A percentile compares a stretch with the other conserved stretches of the same genome.
phyloP scores from a whole-genome alignment of 1,284 basidiomycete genomes.

The Cryptococcus neoformans region DNA sequence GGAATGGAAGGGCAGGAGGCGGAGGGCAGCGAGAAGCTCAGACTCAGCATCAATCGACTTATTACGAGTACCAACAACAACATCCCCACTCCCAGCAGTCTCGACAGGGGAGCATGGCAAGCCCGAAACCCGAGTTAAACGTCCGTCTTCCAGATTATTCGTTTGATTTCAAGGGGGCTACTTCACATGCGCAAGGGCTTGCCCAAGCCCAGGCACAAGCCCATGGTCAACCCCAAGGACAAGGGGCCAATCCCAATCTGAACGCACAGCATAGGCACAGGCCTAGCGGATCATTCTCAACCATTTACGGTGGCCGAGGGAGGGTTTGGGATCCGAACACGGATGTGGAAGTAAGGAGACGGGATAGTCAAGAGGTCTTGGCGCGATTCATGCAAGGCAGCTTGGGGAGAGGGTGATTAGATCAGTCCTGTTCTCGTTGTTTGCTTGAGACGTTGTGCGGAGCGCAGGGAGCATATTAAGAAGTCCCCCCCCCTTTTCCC shows the following conservation, averaged over 20 bases:
- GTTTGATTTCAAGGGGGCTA: conserved; percentile 10
- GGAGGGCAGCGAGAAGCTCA: neutral
- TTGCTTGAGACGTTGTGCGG: too few relatives aligned
- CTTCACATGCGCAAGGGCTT: neutral
- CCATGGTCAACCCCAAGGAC: neutral
- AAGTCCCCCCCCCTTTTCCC: too few relatives aligned
- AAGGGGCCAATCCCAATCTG: neutral
- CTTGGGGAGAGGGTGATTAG: too few relatives aligned
- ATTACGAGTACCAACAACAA: neutral
- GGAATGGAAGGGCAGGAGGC: neutral
- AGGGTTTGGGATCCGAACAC: conserved; percentile 39
- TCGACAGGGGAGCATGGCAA: neutral
- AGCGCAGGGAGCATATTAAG: too few relatives aligned
- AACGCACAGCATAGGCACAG: too few relatives aligned
- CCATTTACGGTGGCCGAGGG: neutral
- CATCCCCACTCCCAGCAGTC: neutral
- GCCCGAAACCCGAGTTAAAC: neutral
- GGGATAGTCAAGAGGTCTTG: conserved; percentile 75
- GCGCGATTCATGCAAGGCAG: conserved; percentile 61
- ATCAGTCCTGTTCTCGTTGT: too few relatives aligned
- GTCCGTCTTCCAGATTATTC: conserved; percentile 8
- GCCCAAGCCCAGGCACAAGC: neutral
- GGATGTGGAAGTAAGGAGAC: conserved; percentile 53
- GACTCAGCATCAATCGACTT: neutral
- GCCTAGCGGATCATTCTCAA: neutral